Evolutionary conservation across 2,329 filamentous ascomycete species (phyloP), one percentile per base, ranked within the genome.

Genomic region (Neurospora crassa): DNA sequence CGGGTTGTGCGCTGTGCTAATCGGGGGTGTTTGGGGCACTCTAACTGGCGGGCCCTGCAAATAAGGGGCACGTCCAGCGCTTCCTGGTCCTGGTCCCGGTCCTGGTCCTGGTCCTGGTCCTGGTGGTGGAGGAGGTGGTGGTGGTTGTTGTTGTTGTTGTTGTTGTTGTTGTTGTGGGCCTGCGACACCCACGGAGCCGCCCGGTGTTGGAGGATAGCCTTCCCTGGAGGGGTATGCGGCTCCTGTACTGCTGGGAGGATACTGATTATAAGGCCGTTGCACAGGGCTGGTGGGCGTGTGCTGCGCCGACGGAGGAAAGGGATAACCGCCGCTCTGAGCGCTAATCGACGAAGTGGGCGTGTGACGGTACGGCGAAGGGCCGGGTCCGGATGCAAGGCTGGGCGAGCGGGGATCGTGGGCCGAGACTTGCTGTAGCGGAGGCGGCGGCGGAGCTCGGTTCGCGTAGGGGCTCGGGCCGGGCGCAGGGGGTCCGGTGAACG

Each of bases 321-420:
- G 85, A 74, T 86, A 88, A 37, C 83, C 85, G 67, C 81, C 78
- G 73, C 79, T 79, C 45, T 80, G 77, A 14, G 77, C 79, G 74
- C 81, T 83, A 67, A 81, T 76, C 3, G 84, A 82, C 41, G 84
- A 83, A 4, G 82, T 83, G 29, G 84, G 83, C 11, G 84, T 84
- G 37, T 84, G 82, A 70, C 85, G 83, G 75, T 87, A 87, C 2
- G 86, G 82, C 3, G 84, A 85, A 5, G 82, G 83, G 2, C 79
- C 81, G 24, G 84, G 81, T 68, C 82, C 79, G 20, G 83, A 80
- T 40, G 77, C 79, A 71, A 81, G 80, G 75, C 82, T 81, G 20
- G 87, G 86, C 16, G 87, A 88, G 71, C 86, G 84, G 72, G 81
- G 75, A 76, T 88, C 85, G 76, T 83, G 79, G 59, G 83, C 75